Evolutionary conservation across 805 yeast species (phyloP).

Genomic region (Myxozyma neotropica): DNA sequence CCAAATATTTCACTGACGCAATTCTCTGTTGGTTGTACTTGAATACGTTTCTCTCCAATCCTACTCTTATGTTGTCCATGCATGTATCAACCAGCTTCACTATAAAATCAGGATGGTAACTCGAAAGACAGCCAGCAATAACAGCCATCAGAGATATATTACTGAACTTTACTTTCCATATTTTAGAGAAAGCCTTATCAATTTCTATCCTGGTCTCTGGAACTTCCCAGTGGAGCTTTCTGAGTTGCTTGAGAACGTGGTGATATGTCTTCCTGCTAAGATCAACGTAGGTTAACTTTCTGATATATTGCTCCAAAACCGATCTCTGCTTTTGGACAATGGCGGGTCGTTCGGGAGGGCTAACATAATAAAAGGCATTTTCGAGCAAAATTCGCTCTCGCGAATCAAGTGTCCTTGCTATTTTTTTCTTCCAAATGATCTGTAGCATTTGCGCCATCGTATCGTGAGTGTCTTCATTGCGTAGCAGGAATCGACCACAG

Average conservation of each 20-base stretch:
- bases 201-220: constrained; percentile 44
- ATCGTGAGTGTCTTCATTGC: constrained; percentile 57
- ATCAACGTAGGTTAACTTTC: constrained; percentile 55
- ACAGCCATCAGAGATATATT: constrained; percentile 55
- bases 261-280: constrained; percentile 46
- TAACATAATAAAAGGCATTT: constrained; percentile 44
- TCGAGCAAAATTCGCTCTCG: constrained; percentile 63
- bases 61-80: constrained; percentile 64
- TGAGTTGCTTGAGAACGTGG: constrained; percentile 46
- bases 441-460: constrained; percentile 67
- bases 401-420: constrained; percentile 53
- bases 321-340: constrained; percentile 36
- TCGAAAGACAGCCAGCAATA: constrained; percentile 47
- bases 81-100: constrained; percentile 60
- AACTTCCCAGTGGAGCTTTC: constrained; percentile 53
- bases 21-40: constrained; percentile 61
- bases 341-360: constrained; percentile 48
- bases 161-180: constrained; percentile 64
- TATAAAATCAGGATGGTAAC: constrained; percentile 47
- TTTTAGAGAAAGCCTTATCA: constrained; percentile 54
- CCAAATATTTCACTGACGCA: constrained; percentile 61
- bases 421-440: constrained; percentile 53
- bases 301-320: constrained; percentile 48
- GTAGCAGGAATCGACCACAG: constrained; percentile 66
- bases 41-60: constrained; percentile 66